Base-by-base conservation (phyloP, 345 rosid species). In the Turritis glabra region DNA sequence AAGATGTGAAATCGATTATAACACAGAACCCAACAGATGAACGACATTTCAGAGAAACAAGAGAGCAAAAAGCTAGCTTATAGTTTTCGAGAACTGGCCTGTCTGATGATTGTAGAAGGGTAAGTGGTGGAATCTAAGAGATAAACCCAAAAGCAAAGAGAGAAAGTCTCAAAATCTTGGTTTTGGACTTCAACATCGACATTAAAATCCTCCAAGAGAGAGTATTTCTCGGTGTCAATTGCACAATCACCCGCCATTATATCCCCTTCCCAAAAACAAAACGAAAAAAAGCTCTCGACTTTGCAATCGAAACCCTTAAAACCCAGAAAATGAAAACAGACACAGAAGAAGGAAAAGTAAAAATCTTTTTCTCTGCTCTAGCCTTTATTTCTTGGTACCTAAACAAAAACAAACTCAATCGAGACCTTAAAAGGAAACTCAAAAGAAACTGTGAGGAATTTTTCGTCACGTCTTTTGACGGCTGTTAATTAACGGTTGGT, bases 131-230 rank as follows among this genome's bases (percentile, higher is more conserved):
- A 75, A 73, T 82, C 74, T 68, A 86, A 74, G 69, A 91, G 86
- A 77, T 82, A 91, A 80, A 84, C 77, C 97, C 92, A 91, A 68
- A 84, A 89, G 72, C 86, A 86, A 43, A 91, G 79, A 59, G 64
- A 77, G 75, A 87, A 84, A 66, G 80, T 60, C 64, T 71, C 79
- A 47, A 72, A 84, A 32, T 76, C 77, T 50, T 79, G 67, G 33
- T 77, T 77, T 41, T 71, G 72, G 37, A 74, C 80, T 65, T 82
- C 86, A 47, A 83, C 67, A 67, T 82, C 83, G 50, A 81, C 69
- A 38, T 73, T 73, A 21, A 85, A 82, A 79, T 84, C 82, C 78
- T 85, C 83, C 11, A 90, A 81, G 63, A 81, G 68, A 65, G 65
- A 58, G 83, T 87, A 89, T 53, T 75, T 78, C 27, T 74, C 64